Evolutionary conservation across 495 filamentous ascomycete genomes (phyloP).

Genomic region (Podospora sp.): DNA sequence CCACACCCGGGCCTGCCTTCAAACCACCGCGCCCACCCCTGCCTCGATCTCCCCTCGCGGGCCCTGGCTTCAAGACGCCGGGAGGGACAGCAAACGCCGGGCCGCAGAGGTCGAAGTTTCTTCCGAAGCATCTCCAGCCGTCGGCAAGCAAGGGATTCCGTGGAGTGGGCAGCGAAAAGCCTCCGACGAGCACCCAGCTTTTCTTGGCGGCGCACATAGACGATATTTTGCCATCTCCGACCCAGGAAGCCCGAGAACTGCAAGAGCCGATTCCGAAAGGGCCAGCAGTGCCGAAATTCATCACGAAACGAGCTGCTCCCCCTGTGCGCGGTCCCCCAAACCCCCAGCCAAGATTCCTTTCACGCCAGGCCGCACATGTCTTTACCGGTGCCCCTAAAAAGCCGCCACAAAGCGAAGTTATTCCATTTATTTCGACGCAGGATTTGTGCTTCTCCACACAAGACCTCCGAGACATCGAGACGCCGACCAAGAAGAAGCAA

Average conservation of each 20-base stretch:
- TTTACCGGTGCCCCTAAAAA: neutral
- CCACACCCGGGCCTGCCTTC: neutral
- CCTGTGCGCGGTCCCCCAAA: neutral
- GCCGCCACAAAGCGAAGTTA: neutral
- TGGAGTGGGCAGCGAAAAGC: neutral
- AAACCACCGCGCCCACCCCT: neutral
- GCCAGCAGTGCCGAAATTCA: neutral
- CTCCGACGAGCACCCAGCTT: slow-evolving; percentile 46
- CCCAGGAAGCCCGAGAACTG: slow-evolving; percentile 50
- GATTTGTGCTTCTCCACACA: slow-evolving; percentile 51
- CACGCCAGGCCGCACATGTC: neutral
- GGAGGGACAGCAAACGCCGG: neutral
- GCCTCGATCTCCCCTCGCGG: neutral
- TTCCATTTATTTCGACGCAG: slow-evolving; percentile 47
- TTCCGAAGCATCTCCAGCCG: slow-evolving; percentile 8
- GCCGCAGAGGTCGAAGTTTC: slow-evolving; percentile 25
- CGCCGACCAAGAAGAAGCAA: neutral
- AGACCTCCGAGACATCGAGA: slow-evolving; percentile 48
- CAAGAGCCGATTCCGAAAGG: slow-evolving; percentile 26
- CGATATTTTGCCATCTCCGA: slow-evolving; percentile 51
- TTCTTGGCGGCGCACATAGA: slow-evolving; percentile 51
- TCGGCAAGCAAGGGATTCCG: neutral
- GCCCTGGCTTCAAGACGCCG: slow-evolving; percentile 20
- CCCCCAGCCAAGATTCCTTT: neutral
- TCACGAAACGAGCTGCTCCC: neutral